Base-by-base conservation (phyloP, 2,329 filamentous ascomycete genomes). In the Penicillium corylophilum region DNA sequence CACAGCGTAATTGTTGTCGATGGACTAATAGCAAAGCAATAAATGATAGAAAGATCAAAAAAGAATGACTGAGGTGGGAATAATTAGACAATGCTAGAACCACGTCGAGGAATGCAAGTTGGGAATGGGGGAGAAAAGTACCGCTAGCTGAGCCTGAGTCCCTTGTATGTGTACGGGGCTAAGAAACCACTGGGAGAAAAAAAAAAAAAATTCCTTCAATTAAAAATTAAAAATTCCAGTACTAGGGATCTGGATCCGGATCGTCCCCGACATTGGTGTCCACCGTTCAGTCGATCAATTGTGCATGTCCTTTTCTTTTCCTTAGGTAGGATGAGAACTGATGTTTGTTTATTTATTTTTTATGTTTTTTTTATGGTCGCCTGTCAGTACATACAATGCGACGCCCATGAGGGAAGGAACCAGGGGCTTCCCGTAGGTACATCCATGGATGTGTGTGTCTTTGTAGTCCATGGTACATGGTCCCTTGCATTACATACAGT, bases 161-260 rank as follows among this genome's bases (percentile, higher is more conserved):
- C 39, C 47, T 40, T 46, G 39, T 29, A 38, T 24, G 50, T 54
- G 50, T 54, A 54, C 45, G 48, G 43, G 51, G 44, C 48, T 41
- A 44, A 35, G 50, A 52, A 57, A 31, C 20, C 46, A 35, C 42
- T 24, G 4, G 31, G 31, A 28, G 41, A 42, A 44, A 44, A 50
- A 39, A 46, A 13, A 2, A 16, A 41, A 40, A 40, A 53, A 46
- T 24, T 28, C 26, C 26, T 36, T 18, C 26, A 50, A 23, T 23
- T 42, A 45, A 45, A 47, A 48, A 45, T 47, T 42, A 44, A 46
- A 46, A 53, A 28, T 3, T 28, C 3, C 26, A 8, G 9, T 44
- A 45, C 50, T 52, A 36, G 45, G 45, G 59, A 61, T 57, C 55
- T 54, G 53, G 53, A 55, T 55, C 51, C 54, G 50, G 59, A 60